Evolutionary conservation across 805 yeast species (phyloP).

Genomic region (Candida ficus): DNA sequence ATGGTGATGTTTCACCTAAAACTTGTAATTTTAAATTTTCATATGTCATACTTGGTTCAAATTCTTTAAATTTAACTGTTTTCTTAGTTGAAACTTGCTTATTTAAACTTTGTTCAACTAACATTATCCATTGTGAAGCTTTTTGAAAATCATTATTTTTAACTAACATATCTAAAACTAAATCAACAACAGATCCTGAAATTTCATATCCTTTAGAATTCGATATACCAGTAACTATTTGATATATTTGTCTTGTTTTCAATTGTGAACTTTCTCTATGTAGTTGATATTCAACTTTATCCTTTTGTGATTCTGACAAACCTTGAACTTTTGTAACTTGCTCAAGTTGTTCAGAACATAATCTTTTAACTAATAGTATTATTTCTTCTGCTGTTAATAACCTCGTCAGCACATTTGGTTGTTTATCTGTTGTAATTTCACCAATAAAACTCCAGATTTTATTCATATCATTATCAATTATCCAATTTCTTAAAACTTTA

Average conservation of each 20-base stretch:
- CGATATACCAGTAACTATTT: not conserved
- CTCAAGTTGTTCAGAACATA: too few species aligned
- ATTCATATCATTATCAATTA: not conserved
- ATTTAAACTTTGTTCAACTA: not conserved
- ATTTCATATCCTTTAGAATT: constrained; percentile 2
- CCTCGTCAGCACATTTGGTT: not conserved
- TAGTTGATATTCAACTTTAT: not conserved
- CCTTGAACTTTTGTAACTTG: too few species aligned
- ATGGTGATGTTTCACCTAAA: constrained; percentile 16
- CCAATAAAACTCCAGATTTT: constrained; percentile 1
- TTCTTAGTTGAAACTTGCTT: not conserved
- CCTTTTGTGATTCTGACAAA: too few species aligned
- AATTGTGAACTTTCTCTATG: not conserved
- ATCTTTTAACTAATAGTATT: constrained; percentile 1
- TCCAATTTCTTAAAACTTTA: constrained; percentile 1
- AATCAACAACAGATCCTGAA: constrained; percentile 2
- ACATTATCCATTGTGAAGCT: constrained; percentile 9
- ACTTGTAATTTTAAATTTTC: constrained; percentile 16
- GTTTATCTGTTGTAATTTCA: not conserved
- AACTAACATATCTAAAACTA: constrained; percentile 1
- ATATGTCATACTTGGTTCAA: constrained; percentile 7
- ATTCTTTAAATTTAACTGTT: constrained; percentile 1
- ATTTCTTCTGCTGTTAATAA: constrained; percentile 7
- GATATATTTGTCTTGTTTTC: constrained; percentile 2
- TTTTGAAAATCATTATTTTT: constrained; percentile 1